Evolutionary conservation across 2,329 filamentous ascomycete genomes (phyloP).

Genomic region (Trichoderma sp.): DNA sequence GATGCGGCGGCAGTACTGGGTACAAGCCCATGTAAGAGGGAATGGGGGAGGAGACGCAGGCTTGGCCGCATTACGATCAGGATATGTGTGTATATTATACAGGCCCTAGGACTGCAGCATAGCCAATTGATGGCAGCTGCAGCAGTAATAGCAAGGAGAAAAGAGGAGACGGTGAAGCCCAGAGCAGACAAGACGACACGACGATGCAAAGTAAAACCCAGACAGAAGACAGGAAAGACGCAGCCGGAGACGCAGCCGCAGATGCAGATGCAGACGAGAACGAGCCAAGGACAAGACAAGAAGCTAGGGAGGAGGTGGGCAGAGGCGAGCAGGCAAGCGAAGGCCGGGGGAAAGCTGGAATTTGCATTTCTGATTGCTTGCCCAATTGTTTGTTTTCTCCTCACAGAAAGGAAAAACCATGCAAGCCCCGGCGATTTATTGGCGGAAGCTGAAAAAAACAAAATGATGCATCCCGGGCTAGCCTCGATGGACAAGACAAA

Average conservation of each 20-base stretch:
- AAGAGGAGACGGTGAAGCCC: not conserved
- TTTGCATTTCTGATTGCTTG: not conserved
- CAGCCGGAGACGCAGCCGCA: not conserved
- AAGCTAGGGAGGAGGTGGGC: not conserved
- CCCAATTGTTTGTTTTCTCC: not conserved
- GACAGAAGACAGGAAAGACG: not conserved
- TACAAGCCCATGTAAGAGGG: not conserved
- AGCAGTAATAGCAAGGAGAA: not conserved
- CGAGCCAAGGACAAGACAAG: not conserved
- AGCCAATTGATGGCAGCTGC: not conserved
- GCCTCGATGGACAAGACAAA: not conserved
- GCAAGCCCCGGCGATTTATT: not conserved
- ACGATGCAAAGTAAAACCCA: not conserved
- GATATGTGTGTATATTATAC: not conserved
- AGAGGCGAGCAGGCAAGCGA: not conserved
- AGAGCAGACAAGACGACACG: not conserved
- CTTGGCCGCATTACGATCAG: not conserved
- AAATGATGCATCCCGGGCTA: not conserved
- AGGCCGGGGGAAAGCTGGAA: not conserved
- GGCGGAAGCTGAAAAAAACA: constrained; percentile 3
- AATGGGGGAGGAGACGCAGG: not conserved
- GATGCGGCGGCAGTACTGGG: not conserved
- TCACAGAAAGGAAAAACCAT: not conserved
- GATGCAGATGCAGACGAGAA: not conserved
- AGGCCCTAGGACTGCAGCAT: not conserved